Evolutionary conservation across 2,329 filamentous ascomycete genomes (phyloP), one percentile per base, ranked within the genome.

Genomic region (Monosporascus sp.): DNA sequence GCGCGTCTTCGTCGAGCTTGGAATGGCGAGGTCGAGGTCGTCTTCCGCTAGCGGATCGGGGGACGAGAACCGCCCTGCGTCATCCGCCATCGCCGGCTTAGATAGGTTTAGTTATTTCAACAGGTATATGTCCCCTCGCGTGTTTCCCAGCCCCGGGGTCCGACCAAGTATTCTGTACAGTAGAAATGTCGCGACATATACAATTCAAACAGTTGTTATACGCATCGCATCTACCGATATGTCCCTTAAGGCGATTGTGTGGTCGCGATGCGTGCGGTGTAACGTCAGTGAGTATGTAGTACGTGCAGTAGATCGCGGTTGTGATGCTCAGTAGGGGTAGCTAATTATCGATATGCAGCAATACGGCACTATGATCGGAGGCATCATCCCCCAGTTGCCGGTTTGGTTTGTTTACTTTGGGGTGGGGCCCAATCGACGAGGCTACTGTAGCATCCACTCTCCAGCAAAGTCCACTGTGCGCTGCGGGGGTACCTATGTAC

Each of bases 21-120:
- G 63, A 44, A 61, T 8, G 27, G 27, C 8, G 27, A 31, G 27
- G 27, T 31, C 9, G 27, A 31, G 8, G 27, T 31, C 60, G 37
- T 61, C 58, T 56, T 65, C 62, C 41, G 58, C 64, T 51, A 71
- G 61, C 48, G 68, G 68, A 55, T 71, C 68, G 46, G 68, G 68
- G 46, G 69, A 71, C 48, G 68, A 70, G 35, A 60, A 56, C 45
- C 63, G 57, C 48, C 69, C 66, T 41, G 69, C 65, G 52, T 60
- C 54, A 52, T 60, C 58, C 44, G 58, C 57, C 61, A 65, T 57
- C 43, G 53, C 35, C 56, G 54, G 53, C 47, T 35, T 48, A 38
- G 45, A 18, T 51, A 57, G 49, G 25, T 17, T 48, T 22, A 7
- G 18, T 3, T 50, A 18, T 45, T 41, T 54, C 25, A 38, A 52